A percentile compares a stretch with the other conserved stretches of the same genome.
Conservation (phyloP, 495 filamentous ascomycete genomes). For the Penicillium subrubescens region DNA sequence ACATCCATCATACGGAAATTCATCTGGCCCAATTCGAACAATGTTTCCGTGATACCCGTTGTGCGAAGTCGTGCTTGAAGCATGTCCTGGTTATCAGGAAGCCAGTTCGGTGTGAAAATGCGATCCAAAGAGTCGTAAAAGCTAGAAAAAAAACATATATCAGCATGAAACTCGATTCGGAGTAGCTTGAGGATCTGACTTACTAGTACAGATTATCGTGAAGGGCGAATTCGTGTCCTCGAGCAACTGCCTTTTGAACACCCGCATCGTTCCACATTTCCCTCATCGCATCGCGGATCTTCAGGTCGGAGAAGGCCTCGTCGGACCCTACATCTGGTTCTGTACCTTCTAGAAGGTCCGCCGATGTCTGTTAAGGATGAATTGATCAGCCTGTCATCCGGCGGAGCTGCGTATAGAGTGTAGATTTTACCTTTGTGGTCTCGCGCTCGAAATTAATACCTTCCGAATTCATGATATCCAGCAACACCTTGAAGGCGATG, state of each 20-base stretch:
- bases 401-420: not conserved
- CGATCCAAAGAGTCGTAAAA: slow-evolving; percentile 91
- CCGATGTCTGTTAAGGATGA: slow-evolving; percentile 26
- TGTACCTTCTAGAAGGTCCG: slow-evolving; percentile 37
- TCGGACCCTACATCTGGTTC: slow-evolving; percentile 78
- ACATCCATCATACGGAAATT: slow-evolving; percentile 99
- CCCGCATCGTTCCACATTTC: slow-evolving; percentile 82
- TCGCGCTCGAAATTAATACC: slow-evolving; percentile 71
- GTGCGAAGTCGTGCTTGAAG: slow-evolving; percentile 89
- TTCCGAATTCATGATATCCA: slow-evolving; percentile 92
- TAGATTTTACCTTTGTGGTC: slow-evolving; percentile 66
- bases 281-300: slow-evolving; percentile 74
- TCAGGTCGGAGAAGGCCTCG: slow-evolving; percentile 68
- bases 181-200: slow-evolving; percentile 32
- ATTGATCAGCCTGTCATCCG: not conserved
- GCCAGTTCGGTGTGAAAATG: slow-evolving; percentile 80
- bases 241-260: slow-evolving; percentile 80
- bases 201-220: slow-evolving; percentile 96
- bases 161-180: not conserved
- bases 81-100: slow-evolving; percentile 97
- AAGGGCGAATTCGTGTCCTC: slow-evolving; percentile 94
- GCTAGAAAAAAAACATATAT: slow-evolving; percentile 53
- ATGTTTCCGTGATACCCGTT: slow-evolving; percentile 95
- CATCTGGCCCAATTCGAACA: slow-evolving; percentile 91
- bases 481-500: slow-evolving; percentile 82